Base-by-base conservation (phyloP, 2,329 filamentous ascomycete genomes). In the Helotiales sp. region DNA sequence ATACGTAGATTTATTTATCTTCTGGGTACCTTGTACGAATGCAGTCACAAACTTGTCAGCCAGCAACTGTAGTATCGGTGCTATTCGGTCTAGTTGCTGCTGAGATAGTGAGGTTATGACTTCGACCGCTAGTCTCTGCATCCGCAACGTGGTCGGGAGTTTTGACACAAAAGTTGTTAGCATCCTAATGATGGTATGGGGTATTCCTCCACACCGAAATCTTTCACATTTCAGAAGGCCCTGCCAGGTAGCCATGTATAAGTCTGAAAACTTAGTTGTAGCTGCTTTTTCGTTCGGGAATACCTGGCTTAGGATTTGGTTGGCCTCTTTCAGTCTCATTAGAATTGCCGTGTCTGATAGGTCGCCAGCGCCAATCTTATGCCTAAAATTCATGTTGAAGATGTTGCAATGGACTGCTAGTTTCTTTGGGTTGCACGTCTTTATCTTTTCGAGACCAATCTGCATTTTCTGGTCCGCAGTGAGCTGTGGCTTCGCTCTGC, bases 351-450 rank as follows among this genome's bases (percentile, higher is more conserved):
- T 30, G 24, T 62, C 53, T 5, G 59, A 55, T 6, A 68, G 61
- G 34, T 63, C 29, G 10, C 66, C 67, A 12, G 67, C 57, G 2
- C 34, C 52, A 7, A 71, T 62, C 33, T 38, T 61, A 48, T 66
- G 62, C 48, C 59, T 63, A 38, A 70, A 57, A 12, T 42, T 52
- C 17, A 58, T 29, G 42, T 55, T 65, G 56, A 71, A 67, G 1
- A 55, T 52, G 5, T 55, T 27, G 42, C 63, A 69, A 10, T 65
- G 30, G 7, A 38, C 30, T 12, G 33, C 13, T 19, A 56, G 48
- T 9, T 59, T 22, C 2, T 49, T 38, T 12, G 24, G 33, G 19
- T 10, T 27, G 22, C 22, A 38, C 25, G 15, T 22, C 47, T 46
- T 51, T 12, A 66, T 33, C 10, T 54, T 42, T 29, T 19, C 38